Evolutionary conservation across 306 rosid genomes (phyloP), one percentile per base, ranked within the genome.

Genomic region (Acmispon strigosus): DNA sequence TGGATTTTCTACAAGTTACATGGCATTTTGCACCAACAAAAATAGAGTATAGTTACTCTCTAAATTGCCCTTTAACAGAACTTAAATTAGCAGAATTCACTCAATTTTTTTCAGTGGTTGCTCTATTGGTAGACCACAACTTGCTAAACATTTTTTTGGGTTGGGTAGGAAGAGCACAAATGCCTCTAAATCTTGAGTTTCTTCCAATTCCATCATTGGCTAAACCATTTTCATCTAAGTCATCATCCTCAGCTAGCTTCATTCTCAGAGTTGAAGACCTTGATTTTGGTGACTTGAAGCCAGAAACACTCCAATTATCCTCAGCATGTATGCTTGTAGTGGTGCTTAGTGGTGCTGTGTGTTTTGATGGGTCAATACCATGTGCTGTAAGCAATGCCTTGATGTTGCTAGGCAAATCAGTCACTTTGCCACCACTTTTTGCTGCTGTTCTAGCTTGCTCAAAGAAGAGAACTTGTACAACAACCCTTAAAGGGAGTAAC

Each of bases 381-480:
- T 87, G 96, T 43, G 96, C 36, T 13, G 92, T 81, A n/a, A 95
- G 89, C 15, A 95, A 86, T 14, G 91, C 92, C 80, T 80, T 89
- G 41, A 95, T 85, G 81, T 95, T 89, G 89, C 83, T 77, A 11
- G 96, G 96, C 16, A 95, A 80, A 39, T 91, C 96, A 12, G 87
- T 72, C 8, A 90, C 88, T 84, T 87, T 90, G 39, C 96, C 96
- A 11, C 95, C 90, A 2, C 79, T 32, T 0, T 5, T 78, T 81
- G 82, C 81, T 14, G 96, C 85, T 0, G 96, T 90, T 75, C 96
- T 60, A 27, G 97, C 92, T 83, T 95, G 99, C 84, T 95, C 99
- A 37, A 91, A 95, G 89, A 95, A 95, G 48, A 95, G 96, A 72
- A 95, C 99, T 89, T 95, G 99, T 57, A 95, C 97, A 62, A 95